Percentiles rank a stretch among this genome's conserved stretches.
phyloP scores from a whole-genome alignment of 345 rosid species.

The Lenwebbia sp. region DNA sequence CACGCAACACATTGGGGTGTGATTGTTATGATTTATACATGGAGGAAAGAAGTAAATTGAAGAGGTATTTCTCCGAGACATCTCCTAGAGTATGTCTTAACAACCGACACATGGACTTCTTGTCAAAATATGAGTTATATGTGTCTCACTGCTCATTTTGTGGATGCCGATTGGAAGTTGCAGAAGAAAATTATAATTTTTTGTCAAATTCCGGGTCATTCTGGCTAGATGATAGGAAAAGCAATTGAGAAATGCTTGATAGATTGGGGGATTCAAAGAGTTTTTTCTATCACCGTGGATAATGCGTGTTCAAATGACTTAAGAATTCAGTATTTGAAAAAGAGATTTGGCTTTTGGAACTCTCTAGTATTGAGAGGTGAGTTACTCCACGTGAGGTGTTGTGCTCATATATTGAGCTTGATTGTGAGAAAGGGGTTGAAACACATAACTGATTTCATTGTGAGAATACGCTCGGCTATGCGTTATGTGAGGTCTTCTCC shows the following conservation, averaged over 20 bases:
- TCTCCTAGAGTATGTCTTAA: too few species aligned
- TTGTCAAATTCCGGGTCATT: neutral
- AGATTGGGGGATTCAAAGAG: conserved; percentile 1
- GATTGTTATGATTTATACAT: neutral
- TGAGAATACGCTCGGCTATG: neutral
- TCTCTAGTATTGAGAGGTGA: neutral
- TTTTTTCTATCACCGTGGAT: neutral
- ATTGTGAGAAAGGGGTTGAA: neutral
- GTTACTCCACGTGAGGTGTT: neutral
- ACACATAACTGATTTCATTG: neutral
- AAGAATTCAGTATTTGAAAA: neutral
- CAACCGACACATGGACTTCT: too few species aligned
- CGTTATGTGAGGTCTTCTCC: neutral
- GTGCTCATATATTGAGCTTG: neutral
- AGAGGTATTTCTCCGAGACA: too few species aligned
- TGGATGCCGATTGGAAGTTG: neutral
- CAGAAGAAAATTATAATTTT: neutral
- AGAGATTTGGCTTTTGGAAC: too few species aligned
- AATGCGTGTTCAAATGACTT: conserved; percentile 3
- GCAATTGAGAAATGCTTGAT: neutral
- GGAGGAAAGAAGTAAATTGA: too few species aligned
- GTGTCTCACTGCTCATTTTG: neutral
- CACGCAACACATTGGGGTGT: neutral
- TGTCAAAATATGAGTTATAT: too few species aligned
- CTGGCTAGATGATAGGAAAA: neutral